phyloP scores from a whole-genome alignment of 202 grass and related monocot species.

The Digitaria exilis region DNA sequence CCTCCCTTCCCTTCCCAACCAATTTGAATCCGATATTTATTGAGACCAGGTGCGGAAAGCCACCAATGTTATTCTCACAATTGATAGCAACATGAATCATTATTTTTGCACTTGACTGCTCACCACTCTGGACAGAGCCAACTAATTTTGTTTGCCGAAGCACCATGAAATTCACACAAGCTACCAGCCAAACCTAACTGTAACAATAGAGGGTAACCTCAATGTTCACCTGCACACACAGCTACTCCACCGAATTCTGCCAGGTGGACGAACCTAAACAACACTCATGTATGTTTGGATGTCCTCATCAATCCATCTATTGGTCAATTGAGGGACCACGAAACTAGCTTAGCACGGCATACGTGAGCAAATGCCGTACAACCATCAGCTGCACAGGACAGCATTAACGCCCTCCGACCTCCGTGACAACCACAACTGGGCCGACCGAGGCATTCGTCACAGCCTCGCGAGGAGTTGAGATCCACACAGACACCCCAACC shows the following conservation, averaged over 20 bases:
- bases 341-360: not conserved
- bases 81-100: not conserved
- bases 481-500: not conserved
- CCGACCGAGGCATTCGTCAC: not conserved
- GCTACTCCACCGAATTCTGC: not conserved
- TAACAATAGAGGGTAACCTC: not conserved
- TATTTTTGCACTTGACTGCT: not conserved
- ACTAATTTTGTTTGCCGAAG: conserved; percentile 9
- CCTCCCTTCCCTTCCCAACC: not conserved
- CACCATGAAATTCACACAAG: conserved; percentile 4
- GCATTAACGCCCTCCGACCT: not conserved
- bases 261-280: not conserved
- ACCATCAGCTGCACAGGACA: not conserved
- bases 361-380: not conserved
- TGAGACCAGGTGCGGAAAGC: not conserved
- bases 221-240: not conserved
- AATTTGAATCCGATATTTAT: not conserved
- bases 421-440: not conserved
- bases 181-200: not conserved
- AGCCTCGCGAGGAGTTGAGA: conserved; percentile 2
- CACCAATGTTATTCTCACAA: not conserved
- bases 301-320: not conserved
- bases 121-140: not conserved
- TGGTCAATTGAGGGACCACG: not conserved
- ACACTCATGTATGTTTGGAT: not conserved